Conservation (phyloP, 2,329 filamentous ascomycete genomes). For the Penicillium polonicum region DNA sequence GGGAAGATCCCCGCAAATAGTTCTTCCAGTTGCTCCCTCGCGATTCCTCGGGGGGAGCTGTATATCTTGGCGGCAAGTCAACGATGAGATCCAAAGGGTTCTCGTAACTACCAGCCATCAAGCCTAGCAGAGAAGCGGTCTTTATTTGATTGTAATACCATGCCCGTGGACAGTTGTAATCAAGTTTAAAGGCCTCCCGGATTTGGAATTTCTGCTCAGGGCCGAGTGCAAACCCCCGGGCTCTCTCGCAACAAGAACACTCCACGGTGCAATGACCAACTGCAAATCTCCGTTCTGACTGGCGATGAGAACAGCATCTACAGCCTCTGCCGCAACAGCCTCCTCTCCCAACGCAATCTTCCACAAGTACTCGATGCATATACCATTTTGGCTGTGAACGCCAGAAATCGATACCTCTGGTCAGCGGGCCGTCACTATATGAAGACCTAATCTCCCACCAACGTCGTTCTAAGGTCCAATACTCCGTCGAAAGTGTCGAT, state of each 20-base stretch:
- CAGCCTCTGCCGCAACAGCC: conserved; percentile 7
- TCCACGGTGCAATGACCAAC: background rate
- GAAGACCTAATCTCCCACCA: conserved; percentile 1
- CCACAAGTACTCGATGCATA: conserved; percentile 2
- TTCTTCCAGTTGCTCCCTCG: background rate
- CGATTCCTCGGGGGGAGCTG: background rate
- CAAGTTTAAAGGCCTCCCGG: background rate
- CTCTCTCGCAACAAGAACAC: background rate
- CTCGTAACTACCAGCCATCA: conserved; percentile 1
- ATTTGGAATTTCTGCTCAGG: background rate
- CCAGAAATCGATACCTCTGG: conserved; percentile 7
- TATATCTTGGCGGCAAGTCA: conserved; percentile 1
- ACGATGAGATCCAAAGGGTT: conserved; percentile 5
- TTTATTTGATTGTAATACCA: background rate
- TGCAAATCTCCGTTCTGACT: background rate
- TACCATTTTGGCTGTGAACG: conserved; percentile 11
- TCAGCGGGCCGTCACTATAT: background rate
- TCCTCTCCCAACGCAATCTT: conserved; percentile 2
- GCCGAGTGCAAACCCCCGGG: background rate
- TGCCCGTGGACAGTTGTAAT: background rate
- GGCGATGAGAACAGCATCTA: conserved; percentile 1
- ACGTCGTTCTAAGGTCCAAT: background rate
- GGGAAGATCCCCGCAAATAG: background rate
- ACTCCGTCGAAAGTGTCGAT: background rate
- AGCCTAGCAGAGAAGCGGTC: background rate